These are phyloP conservation scores for Ligustrum vulgare DNA, from an alignment of 257 asterid genomes.

Conservation along the genomic window DNA sequence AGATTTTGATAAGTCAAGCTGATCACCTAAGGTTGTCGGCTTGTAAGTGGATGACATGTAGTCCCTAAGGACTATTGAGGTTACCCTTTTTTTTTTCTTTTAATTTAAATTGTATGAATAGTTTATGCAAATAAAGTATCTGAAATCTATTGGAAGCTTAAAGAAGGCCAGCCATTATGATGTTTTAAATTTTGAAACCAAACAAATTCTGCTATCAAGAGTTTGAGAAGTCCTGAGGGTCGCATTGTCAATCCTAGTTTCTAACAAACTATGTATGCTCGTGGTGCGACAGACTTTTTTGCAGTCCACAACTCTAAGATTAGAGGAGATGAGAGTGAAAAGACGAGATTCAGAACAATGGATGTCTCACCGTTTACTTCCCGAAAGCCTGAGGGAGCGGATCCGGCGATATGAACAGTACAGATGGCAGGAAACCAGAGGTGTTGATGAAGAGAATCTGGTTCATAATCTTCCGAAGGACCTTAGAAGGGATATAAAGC, in stretches of 20 bases:
- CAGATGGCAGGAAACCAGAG: constrained; percentile 96
- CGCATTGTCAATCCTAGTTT: constrained; percentile 3
- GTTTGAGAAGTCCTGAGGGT: not conserved
- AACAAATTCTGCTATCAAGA: not conserved
- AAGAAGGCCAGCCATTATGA: not conserved
- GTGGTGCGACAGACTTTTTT: constrained; percentile 71
- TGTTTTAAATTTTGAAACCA: constrained; percentile 1
- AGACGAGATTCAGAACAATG: constrained; percentile 98
- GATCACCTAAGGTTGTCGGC: not conserved
- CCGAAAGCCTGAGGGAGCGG: constrained; percentile 73
- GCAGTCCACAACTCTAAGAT: constrained; percentile 87
- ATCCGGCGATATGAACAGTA: constrained; percentile 91
- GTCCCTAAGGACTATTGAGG: not conserved
- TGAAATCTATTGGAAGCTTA: not conserved
- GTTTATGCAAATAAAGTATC: constrained; percentile 3
- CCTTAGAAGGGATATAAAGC: constrained; percentile 94
- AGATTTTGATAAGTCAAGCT: not conserved
- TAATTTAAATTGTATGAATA: not conserved
- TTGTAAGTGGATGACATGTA: no score
- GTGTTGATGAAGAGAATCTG: constrained; percentile 92
- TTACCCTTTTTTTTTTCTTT: no score
- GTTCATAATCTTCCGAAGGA: constrained; percentile 88
- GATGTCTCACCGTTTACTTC: constrained; percentile 97
- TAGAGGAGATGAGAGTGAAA: constrained; percentile 98
- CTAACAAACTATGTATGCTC: constrained; percentile 24